Percentiles rank a stretch among this genome's conserved stretches.
phyloP scores from a whole-genome alignment of 2,329 filamentous ascomycete species.

The Coniochaeta hoffmannii region DNA sequence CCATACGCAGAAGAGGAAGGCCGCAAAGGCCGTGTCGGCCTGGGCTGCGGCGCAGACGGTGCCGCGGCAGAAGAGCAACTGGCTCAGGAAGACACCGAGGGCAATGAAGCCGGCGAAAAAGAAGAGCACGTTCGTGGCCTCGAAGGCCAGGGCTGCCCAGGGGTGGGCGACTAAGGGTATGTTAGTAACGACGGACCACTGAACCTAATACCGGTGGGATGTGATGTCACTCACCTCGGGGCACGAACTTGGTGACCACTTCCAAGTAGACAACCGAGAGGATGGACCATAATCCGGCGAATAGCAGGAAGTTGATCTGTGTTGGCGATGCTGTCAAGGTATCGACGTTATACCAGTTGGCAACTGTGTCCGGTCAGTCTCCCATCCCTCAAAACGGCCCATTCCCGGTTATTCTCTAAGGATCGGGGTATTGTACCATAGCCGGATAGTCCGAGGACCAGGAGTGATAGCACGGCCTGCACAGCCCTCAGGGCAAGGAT shows the following conservation, averaged over 20 bases:
- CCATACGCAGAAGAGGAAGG: conserved; percentile 48
- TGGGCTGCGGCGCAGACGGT: conserved; percentile 48
- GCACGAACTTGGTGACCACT: conserved; percentile 35
- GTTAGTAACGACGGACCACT: neutral
- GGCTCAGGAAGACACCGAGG: conserved; percentile 47
- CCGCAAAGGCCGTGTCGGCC: conserved; percentile 46
- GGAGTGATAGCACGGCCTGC: conserved; percentile 37
- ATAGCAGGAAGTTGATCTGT: conserved; percentile 51
- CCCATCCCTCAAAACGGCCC: neutral
- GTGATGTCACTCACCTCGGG: conserved; percentile 25
- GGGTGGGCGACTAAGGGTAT: conserved; percentile 33
- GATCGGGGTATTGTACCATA: conserved; percentile 32
- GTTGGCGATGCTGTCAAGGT: conserved; percentile 47
- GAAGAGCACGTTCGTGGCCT: conserved; percentile 44
- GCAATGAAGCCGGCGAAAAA: conserved; percentile 55
- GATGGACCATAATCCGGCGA: conserved; percentile 45
- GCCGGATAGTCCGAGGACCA: conserved; percentile 38
- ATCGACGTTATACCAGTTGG: conserved; percentile 51
- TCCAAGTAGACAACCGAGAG: conserved; percentile 48
- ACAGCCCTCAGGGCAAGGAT: conserved; percentile 35
- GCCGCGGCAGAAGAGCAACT: conserved; percentile 49
- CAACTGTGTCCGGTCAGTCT: conserved; percentile 33
- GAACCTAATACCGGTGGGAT: neutral
- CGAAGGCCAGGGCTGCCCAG: conserved; percentile 39
- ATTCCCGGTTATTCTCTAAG: neutral